phyloP scores from a whole-genome alignment of 371 early-diverging fungal genomes.

The Lichtheimia hyalospora region DNA sequence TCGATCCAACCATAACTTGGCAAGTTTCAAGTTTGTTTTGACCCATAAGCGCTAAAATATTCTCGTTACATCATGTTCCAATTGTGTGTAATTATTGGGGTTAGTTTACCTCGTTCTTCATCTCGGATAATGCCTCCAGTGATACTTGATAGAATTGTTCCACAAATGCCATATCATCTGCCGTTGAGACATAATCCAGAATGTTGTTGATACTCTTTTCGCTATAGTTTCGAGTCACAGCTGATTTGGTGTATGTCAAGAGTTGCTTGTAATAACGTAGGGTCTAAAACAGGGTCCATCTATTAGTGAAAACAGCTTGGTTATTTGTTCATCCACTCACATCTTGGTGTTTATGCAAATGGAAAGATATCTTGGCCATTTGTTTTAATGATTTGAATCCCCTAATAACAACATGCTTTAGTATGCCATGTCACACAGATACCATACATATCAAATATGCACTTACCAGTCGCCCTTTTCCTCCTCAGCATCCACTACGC shows the following conservation, averaged over 20 bases:
- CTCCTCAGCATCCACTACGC: constrained; percentile 79
- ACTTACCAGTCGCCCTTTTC: constrained; percentile 83
- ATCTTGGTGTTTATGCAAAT: constrained; percentile 62
- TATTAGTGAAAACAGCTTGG: too few species aligned
- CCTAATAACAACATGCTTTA: constrained; percentile 46
- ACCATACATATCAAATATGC: too few species aligned
- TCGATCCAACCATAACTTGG: constrained; percentile 87
- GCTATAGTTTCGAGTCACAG: constrained; percentile 89
- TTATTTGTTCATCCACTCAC: constrained; percentile 32
- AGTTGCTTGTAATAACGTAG: constrained; percentile 76
- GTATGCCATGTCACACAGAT: too few species aligned
- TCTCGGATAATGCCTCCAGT: constrained; percentile 69
- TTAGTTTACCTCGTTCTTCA: constrained; percentile 73
- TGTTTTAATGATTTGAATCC: constrained; percentile 95
- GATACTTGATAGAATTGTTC: constrained; percentile 86
- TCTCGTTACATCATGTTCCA: not conserved
- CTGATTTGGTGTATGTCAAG: constrained; percentile 76
- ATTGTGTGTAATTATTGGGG: not conserved
- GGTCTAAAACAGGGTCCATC: constrained; percentile 48
- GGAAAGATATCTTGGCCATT: constrained; percentile 86
- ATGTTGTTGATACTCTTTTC: constrained; percentile 97
- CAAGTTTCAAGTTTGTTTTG: constrained; percentile 90
- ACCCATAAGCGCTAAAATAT: constrained; percentile 71
- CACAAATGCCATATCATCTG: constrained; percentile 77
- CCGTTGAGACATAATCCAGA: constrained; percentile 80